Base-by-base conservation (phyloP, 345 rosid genomes). In the Combretum micranthum region DNA sequence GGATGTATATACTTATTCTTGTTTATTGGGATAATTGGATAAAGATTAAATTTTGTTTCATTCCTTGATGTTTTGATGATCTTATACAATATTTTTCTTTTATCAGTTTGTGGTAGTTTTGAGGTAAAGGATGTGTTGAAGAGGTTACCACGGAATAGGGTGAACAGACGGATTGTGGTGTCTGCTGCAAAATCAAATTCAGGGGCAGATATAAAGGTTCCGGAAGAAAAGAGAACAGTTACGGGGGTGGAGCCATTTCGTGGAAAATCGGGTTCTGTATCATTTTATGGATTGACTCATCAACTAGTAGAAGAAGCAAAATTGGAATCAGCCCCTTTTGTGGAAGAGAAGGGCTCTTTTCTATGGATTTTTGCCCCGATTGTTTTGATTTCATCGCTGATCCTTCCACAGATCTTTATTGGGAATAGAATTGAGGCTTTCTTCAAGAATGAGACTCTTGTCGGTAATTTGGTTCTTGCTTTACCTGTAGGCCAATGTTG, bases 211-310 rank as follows among this genome's bases (percentile, higher is more conserved):
- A 32, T 42, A 32, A 72, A 63, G 19, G 61, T 59, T 43, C 37
- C 54, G 19, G 53, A 49, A 3, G 58, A 55, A 37, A 64, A 69
- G 50, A 21, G 21, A 0, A 60, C 59, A 25, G 65, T 45, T 53
- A 63, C 69, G 57, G 83, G 76, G 60, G 59, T 63, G 71, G 96
- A 88, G 67, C 72, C 84, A 12, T 81, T 81, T 59, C 80, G 76
- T 44, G 96, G 96, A 6, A 86, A 91, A 70, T 69, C 98, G 2
- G 95, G 98, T 58, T 88, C 88, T 4, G 66, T 86, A 68, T 86
- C 96, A 6, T 91, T 86, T 70, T 47, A 62, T 59, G 98, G 98
- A 5, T 50, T 82, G 68, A 78, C 88, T 54, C 80, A 88, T 55
- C 92, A 87, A 69, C 74, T 80, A 2, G 83, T 82, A 50, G 98